These are phyloP conservation scores for Megacollybia platyphylla DNA, from an alignment of 1,284 basidiomycete genomes.

Conservation along the genomic window DNA sequence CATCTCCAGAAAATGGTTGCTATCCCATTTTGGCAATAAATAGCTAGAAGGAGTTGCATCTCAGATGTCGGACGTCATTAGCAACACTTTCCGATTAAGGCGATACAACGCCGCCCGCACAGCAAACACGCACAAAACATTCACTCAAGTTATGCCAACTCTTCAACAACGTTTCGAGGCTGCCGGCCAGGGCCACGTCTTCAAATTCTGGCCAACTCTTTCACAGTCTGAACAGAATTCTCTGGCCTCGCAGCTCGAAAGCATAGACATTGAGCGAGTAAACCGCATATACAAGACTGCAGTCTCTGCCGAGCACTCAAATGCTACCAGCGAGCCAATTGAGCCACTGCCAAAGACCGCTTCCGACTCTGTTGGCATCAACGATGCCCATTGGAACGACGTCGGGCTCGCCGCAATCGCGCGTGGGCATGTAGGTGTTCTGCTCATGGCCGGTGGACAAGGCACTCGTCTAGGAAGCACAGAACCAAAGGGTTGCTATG, in stretches of 20 bases:
- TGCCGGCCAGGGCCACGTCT: conserved; percentile 83
- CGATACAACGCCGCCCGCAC: too few relatives aligned
- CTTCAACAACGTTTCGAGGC: conserved; percentile 54
- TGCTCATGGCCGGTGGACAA: conserved; percentile 97
- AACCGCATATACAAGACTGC: conserved; percentile 83
- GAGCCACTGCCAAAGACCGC: conserved; percentile 72
- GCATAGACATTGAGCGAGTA: conserved; percentile 83
- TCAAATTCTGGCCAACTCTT: conserved; percentile 79
- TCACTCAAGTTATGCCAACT: conserved; percentile 26
- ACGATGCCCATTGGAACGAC: conserved; percentile 58
- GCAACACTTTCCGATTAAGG: too few relatives aligned
- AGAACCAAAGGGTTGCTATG: conserved; percentile 96
- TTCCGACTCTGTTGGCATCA: conserved; percentile 50
- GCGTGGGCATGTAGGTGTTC: conserved; percentile 76
- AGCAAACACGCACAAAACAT: conserved; percentile 1
- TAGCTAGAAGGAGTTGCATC: not conserved
- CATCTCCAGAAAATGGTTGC: not conserved
- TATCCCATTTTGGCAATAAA: not conserved
- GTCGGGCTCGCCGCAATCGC: conserved; percentile 77
- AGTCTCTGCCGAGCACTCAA: conserved; percentile 51
- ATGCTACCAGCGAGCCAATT: conserved; percentile 32
- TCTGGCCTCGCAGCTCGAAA: conserved; percentile 65
- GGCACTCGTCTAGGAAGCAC: conserved; percentile 89
- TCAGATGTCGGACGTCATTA: too few relatives aligned
- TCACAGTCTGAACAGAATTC: conserved; percentile 48